phyloP scores from a whole-genome alignment of 441 rosid species.

The Theobroma grandiflorum region DNA sequence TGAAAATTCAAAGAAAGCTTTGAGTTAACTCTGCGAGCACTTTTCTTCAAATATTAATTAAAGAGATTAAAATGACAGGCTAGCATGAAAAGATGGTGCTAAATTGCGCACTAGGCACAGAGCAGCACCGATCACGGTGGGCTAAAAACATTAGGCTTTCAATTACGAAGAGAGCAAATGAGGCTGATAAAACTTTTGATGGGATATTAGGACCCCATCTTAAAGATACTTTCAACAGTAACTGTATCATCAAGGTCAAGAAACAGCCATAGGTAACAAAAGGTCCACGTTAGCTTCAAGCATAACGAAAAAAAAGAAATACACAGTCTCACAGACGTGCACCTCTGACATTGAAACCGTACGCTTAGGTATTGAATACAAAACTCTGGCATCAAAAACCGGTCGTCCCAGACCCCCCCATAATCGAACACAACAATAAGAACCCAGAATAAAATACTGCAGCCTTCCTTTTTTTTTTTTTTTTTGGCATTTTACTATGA shows the following conservation, averaged over 20 bases:
- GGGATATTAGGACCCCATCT: conserved; percentile 33
- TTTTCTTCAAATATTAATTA: background rate
- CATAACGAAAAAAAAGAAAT: background rate
- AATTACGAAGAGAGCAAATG: background rate
- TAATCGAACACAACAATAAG: background rate
- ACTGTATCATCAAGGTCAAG: background rate
- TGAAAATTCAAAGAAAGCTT: background rate
- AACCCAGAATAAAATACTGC: background rate
- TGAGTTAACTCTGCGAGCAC: conserved; percentile 14
- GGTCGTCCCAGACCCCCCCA: background rate
- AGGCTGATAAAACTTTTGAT: conserved; percentile 2
- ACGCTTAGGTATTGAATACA: conserved; percentile 11
- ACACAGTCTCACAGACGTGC: conserved; percentile 20
- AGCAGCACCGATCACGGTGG: background rate
- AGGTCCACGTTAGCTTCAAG: conserved; percentile 38
- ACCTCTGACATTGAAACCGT: conserved; percentile 30
- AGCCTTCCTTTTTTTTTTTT: no score
- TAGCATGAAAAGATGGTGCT: conserved; percentile 16
- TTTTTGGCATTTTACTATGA: background rate
- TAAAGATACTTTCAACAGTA: conserved; percentile 19
- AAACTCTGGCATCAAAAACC: conserved; percentile 37
- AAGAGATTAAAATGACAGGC: background rate
- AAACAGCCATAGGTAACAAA: conserved; percentile 1
- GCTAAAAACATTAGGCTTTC: conserved; percentile 19
- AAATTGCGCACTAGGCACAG: conserved; percentile 15